Evolutionary conservation across 371 early-diverging fungal genomes (phyloP), one percentile per base, ranked within the genome.

Genomic region (Thermomucor indicae-seudaticae): DNA sequence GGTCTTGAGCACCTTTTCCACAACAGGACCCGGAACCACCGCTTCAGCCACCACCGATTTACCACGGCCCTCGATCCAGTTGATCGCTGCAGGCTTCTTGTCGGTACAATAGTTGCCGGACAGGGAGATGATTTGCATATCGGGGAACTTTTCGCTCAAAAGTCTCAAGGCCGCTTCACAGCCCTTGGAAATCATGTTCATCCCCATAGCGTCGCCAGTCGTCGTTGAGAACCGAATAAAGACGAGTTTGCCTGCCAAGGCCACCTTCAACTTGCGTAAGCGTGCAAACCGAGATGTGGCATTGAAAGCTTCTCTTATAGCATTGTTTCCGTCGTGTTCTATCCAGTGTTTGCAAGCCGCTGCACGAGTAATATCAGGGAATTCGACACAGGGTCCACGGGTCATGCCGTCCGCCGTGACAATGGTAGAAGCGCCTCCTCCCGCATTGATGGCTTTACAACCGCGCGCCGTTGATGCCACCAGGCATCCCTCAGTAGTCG

Each of bases 101-200:
- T 97, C 98, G 0, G 95, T 97, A 65, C 98, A 96, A 57, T 90
- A 94, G 79, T 97, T 97, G 46, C 96, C 96, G 31, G 86, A 86
- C 42, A 97, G 64, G 0, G 93, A 84, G 19, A 96, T 74, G 38
- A 96, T 80, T 53, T 81, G 76, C 86, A 92, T 90, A 30, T 77
- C 79, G 4, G 86, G 85, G 70, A 86, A 95, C 17, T 64, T 54
- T 22, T 79, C 74, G 12, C 61, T 46, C 22, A 94, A 71, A 0
- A 75, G 66, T n/a, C 68, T 64, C 48, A 92, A 63, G 0, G 91
- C 83, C 57, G 84, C 80, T 70, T 95, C 93, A 55, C 89, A 89
- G 25, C 96, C 96, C 67, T 97, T 97, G 20, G 96, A 95, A 40
- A 97, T 95, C 98, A 97, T 97, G 72, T 97, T 97, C 98, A 97